A percentile compares a stretch with the other conserved stretches of the same genome.
These are phyloP conservation scores for Picochlorum sp. DNA, from an alignment of 139 green algal species.

Conservation along the genomic window DNA sequence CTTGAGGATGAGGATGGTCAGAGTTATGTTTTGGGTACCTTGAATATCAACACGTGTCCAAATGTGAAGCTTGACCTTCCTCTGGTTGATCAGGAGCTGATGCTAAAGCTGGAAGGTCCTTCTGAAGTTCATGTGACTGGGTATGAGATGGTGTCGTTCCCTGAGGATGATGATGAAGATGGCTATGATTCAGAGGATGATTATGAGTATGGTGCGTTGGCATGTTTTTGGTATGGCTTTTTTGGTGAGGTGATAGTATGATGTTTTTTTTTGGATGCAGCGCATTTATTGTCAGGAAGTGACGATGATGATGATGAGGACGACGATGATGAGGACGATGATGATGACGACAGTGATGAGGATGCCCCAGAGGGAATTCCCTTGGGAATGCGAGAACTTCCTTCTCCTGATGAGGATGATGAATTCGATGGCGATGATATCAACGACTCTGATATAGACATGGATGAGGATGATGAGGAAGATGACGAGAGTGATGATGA, in stretches of 20 bases:
- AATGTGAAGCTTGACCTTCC: constrained; percentile 26
- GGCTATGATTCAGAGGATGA: constrained; percentile 6
- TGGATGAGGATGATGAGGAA: not conserved
- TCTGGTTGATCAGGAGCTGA: constrained; percentile 11
- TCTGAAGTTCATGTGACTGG: constrained; percentile 26
- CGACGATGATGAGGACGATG: not conserved
- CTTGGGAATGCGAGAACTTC: not conserved
- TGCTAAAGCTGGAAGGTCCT: constrained; percentile 20
- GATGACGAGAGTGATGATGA: constrained; percentile 1
- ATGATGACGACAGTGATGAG: not conserved
- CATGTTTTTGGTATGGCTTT: not conserved
- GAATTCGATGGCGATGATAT: not conserved
- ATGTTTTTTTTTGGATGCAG: not conserved
- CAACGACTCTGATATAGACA: constrained; percentile 1
- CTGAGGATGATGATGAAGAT: constrained; percentile 1
- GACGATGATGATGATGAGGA: not conserved
- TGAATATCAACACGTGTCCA: constrained; percentile 12
- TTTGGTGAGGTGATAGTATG: not conserved
- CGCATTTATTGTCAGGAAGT: not conserved
- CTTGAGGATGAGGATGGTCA: constrained; percentile 16
- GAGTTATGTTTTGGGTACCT: constrained; percentile 26
- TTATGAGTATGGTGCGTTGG: not conserved
- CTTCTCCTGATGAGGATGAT: constrained; percentile 3
- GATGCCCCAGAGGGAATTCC: not conserved
- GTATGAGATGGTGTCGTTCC: constrained; percentile 8